A percentile compares a stretch with the other conserved stretches of the same genome.
Conservation (phyloP, 1,284 basidiomycete genomes). For the Fomitopsis betulina region DNA sequence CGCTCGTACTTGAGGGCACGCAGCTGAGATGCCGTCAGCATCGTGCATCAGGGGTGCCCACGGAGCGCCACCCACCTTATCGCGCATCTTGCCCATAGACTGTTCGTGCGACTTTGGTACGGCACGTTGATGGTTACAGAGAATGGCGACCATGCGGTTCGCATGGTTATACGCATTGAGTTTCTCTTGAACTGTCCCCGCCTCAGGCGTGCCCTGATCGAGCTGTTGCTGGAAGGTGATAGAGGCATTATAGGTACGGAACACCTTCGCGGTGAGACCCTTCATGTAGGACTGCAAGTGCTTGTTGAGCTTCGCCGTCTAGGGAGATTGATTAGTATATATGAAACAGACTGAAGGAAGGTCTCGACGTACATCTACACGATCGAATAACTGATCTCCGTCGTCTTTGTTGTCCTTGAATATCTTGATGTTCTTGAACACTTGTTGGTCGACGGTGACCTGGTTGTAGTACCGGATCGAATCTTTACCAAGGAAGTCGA, state of each 20-base stretch:
- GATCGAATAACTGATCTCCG: conserved; percentile 91
- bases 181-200: conserved; percentile 84
- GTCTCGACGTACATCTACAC: conserved; percentile 65
- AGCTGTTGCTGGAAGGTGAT: conserved; percentile 90
- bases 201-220: conserved; percentile 67
- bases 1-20: conserved; percentile 89
- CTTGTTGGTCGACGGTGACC: conserved; percentile 81
- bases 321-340: conserved; percentile 1
- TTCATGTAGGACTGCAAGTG: conserved; percentile 92
- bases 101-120: conserved; percentile 89
- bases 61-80: conserved; percentile 58
- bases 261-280: conserved; percentile 94
- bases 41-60: not conserved
- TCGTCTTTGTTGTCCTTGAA: conserved; percentile 86
- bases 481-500: conserved; percentile 97
- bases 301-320: conserved; percentile 87
- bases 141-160: conserved; percentile 90
- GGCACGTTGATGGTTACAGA: conserved; percentile 97
- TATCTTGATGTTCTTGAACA: conserved; percentile 37
- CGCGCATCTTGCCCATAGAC: conserved; percentile 87
- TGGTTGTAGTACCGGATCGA: conserved; percentile 94
- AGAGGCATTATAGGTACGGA: conserved; percentile 98
- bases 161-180: conserved; percentile 94
- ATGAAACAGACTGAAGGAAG: conserved; percentile 1
- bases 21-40: conserved; percentile 34